Conservation (phyloP, 1,284 basidiomycete genomes). For the Lentinula novae-zelandiae region DNA sequence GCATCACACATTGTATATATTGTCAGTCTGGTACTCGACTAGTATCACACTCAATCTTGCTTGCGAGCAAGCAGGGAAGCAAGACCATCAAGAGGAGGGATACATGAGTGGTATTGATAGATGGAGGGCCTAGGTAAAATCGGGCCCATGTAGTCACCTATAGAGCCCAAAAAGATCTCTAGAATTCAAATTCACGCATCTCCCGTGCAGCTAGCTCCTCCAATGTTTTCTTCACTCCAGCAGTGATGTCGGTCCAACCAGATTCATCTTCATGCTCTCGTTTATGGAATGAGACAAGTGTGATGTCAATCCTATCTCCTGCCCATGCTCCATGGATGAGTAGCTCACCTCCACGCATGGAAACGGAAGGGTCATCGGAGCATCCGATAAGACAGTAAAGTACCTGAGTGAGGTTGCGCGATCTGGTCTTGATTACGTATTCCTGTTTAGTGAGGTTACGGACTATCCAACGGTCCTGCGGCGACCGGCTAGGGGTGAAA, state of each 20-base stretch:
- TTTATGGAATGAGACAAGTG: not conserved
- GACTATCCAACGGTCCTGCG: not conserved
- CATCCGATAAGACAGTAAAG: not conserved
- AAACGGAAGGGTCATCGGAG: not conserved
- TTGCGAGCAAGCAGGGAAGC: too few species aligned
- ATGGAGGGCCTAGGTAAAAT: too few species aligned
- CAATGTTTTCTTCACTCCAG: not conserved
- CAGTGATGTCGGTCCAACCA: not conserved
- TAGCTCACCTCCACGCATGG: not conserved
- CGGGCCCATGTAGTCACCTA: too few species aligned
- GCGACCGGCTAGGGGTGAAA: not conserved
- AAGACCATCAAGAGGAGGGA: too few species aligned
- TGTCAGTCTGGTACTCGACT: too few species aligned
- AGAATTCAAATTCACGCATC: too few species aligned
- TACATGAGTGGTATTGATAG: too few species aligned
- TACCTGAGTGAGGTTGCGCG: not conserved
- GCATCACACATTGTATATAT: too few species aligned
- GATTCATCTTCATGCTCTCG: not conserved
- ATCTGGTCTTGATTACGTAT: not conserved
- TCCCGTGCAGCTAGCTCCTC: not conserved
- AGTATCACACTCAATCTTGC: too few species aligned
- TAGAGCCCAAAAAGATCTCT: too few species aligned
- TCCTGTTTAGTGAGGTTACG: not conserved
- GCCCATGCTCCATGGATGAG: not conserved
- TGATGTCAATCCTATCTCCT: not conserved